Base-by-base conservation (phyloP, 2,329 filamentous ascomycete species). In the Verticillium nonalfalfae region DNA sequence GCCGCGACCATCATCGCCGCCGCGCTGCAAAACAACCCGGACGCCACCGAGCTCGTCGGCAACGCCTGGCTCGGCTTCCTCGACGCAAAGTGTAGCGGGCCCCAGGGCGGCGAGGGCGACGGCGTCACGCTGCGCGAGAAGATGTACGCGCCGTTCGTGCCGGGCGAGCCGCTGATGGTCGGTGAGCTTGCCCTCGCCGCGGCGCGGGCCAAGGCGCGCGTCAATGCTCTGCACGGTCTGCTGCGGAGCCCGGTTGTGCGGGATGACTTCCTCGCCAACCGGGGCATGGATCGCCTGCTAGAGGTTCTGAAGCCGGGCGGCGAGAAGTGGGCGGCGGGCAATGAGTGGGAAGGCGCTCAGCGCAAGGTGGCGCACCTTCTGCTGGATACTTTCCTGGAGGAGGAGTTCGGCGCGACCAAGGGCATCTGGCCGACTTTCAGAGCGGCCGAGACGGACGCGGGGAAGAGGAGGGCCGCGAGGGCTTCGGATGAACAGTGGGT, bases 311-410 rank as follows among this genome's bases (percentile, higher is more conserved):
- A 77, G 3, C 76, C 74, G 9, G 73, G 78, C 31, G 45, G 45
- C 18, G 45, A 50, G 45, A 50, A 21, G 18, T 50, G 45, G 45
- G 78, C 74, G n/a, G 71, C 75, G 4, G 54, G 54, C n/a, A 35
- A 35, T 10, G 76, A 78, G 33, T 84, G 85, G 76, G 78, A 78
- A 14, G 69, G 74, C 1, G 79, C 82, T 6, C 79, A 82, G 68
- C 79, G 78, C 62, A 85, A 82, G 68, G 80, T 83, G 31, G 84
- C 81, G 1, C 78, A 85, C 63, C 76, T 89, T 61, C 78, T 88
- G 34, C 77, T 83, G 38, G 87, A 90, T 68, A 86, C 80, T 63
- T 90, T 90, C 68, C 74, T 90, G n/a, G 87, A 90, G 68, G 80
- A 82, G 64, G 79, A 83, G 61, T 86, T 88, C 79, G 85, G 86